Evolutionary conservation across 192 early-diverging fungal species (phyloP), one percentile per base, ranked within the genome.

Genomic region (Jimgerdemannia lactiflua): DNA sequence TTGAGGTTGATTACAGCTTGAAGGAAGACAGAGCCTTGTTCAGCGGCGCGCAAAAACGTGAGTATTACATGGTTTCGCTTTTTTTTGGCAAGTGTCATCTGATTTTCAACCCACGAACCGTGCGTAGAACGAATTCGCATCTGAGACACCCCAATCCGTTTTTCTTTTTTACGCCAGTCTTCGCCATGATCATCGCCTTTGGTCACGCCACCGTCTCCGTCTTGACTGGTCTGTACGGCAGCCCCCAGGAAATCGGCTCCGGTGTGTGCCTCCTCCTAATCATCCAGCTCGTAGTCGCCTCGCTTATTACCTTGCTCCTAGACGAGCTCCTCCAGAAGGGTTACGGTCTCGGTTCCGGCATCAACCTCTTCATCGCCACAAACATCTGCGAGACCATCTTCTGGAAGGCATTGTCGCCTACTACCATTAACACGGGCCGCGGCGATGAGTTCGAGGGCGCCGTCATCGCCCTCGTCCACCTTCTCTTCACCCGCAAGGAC

Each of bases 321-420:
- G 98, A 99, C 82, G 98, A 99, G 88, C 90, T 99, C 79, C 90
- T 99, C 80, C 98, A 99, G 86, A 99, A 99, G 90, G 98, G 98
- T 4, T 99, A 99, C 79, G 98, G 98, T 81, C 89, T 99, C 67
- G 98, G 98, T 42, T 99, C 98, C 42, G 98, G 98, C 74, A 99
- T 99, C 82, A 95, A 95, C 69, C 88, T 99, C 79, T 99, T 99
- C 82, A 99, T 99, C 85, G 97, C 98, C 66, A 99, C 98, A 77
- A 99, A 99, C 83, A 97, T 99, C 81, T 99, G 98, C 85, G 98
- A 99, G 85, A 97, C 91, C 76, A 99, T 99, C 78, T 89, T 99
- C 83, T 99, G 98, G 98, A 96, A 98, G 86, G 97, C 98, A 10
- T 91, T 99, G 77, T 94, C 92, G 75, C 98, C 98, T 65, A 97